Conservation (phyloP, 208 protist species). For the Acanthamoeba royreba region DNA sequence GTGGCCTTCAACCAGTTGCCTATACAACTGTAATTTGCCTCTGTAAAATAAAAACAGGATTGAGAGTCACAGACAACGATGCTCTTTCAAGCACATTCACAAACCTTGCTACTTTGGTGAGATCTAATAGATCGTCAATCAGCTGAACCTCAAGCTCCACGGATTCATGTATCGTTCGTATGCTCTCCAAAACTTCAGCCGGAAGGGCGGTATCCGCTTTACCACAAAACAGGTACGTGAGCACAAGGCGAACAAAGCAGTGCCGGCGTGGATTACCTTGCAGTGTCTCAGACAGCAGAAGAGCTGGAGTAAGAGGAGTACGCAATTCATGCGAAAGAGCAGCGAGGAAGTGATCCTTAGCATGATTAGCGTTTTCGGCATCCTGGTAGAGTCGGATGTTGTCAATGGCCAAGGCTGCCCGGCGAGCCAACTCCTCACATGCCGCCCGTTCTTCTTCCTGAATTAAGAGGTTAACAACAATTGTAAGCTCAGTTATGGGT, state of each 20-base stretch:
- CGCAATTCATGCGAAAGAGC: conserved; percentile 1
- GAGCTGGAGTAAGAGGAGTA: not conserved
- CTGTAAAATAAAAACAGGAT: too few species aligned
- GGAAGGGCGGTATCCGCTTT: not conserved
- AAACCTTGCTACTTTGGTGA: not conserved
- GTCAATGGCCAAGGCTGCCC: not conserved
- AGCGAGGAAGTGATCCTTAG: conserved; percentile 28
- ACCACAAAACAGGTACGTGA: not conserved
- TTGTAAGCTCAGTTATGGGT: not conserved
- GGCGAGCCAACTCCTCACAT: not conserved
- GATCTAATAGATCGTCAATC: conserved; percentile 14
- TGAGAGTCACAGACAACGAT: too few species aligned
- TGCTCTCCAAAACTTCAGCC: not conserved
- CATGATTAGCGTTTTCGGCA: not conserved
- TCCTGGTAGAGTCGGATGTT: conserved; percentile 23
- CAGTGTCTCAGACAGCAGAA: not conserved
- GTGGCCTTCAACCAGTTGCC: not conserved
- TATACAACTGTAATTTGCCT: not conserved
- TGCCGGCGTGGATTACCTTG: not conserved
- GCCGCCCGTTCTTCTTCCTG: not conserved
- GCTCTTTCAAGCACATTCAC: too few species aligned
- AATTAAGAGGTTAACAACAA: not conserved
- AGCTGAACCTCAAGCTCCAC: conserved; percentile 22
- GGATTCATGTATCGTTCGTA: not conserved
- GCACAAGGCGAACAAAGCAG: not conserved